These are phyloP conservation scores for Aureobasidium sp. DNA, from an alignment of 2,329 filamentous ascomycete species.

Conservation along the genomic window DNA sequence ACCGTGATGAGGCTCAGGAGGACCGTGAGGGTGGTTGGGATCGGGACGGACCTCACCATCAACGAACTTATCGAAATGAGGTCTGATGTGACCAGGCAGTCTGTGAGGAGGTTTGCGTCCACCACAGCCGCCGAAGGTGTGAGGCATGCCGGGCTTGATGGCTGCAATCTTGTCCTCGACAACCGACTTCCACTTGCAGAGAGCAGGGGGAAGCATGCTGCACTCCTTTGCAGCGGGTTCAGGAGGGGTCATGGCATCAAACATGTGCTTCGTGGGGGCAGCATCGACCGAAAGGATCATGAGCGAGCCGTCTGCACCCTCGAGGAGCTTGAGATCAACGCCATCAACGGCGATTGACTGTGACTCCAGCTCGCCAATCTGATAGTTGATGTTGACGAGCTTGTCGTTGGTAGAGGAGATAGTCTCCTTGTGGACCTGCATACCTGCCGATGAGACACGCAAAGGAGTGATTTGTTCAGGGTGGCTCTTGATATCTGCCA, in stretches of 20 bases:
- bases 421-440: conserved; percentile 37
- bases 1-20: not conserved
- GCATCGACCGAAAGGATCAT: conserved; percentile 45
- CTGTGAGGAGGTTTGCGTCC: conserved; percentile 18
- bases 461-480: conserved; percentile 28
- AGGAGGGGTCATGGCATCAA: conserved; percentile 20
- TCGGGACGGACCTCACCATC: conserved; percentile 14
- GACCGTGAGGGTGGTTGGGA: conserved; percentile 20
- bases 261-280: conserved; percentile 22
- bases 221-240: conserved; percentile 28
- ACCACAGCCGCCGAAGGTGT: conserved; percentile 23
- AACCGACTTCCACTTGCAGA: conserved; percentile 52
- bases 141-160: conserved; percentile 26
- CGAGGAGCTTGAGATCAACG: conserved; percentile 56
- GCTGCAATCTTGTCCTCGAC: conserved; percentile 41
- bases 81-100: conserved; percentile 25
- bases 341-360: conserved; percentile 44
- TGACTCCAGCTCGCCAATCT: conserved; percentile 54
- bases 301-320: conserved; percentile 50
- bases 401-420: conserved; percentile 48
- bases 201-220: conserved; percentile 34
- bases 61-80: conserved; percentile 15
- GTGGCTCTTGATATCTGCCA: conserved; percentile 23
- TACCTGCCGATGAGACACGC: conserved; percentile 25
- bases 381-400: conserved; percentile 49